Base-by-base conservation (phyloP, 75 land plant genomes). In the Cupressus sempervirens region DNA sequence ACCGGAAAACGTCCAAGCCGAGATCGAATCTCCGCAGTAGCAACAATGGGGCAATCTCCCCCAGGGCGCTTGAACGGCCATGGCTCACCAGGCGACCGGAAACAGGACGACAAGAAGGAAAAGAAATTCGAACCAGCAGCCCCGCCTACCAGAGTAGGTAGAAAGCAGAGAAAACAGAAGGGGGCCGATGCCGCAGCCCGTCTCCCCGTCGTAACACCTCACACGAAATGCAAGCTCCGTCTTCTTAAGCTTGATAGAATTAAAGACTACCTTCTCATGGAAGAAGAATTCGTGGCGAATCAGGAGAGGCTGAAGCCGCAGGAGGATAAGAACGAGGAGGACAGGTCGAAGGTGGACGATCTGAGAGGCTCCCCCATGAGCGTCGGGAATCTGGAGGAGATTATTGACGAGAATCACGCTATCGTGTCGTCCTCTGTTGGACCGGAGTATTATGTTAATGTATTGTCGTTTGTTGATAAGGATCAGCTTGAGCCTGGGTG, bases 401-500 rank as follows among this genome's bases (percentile, higher is more conserved):
- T 94, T 10, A 95, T 95, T 56, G 97, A 95, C 67, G 97, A 95
- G 92, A 95, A 93, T 84, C 97, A 95, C 62, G 97, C 96, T 18
- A 95, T 95, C 54, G 97, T 95, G 13, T 94, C 96, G 48, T 91
- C 93, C 13, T 95, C 96, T 10, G 96, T 95, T 4, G 97, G 97
- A 23, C 97, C 96, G 0, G 96, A 95, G 89, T 95, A 95, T 83
- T 95, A 95, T 86, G 97, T 95, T 45, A 88, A 93, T 43, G 93
- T 95, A 16, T 58, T 95, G 35, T 94, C 94, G 23, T 94, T 95
- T 84, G 97, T 95, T n/a, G 97, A 95, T 74, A 95, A 95, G 85
- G 97, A 94, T 56, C 98, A 96, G 89, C 90, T 96, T 23, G 96
- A 96, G 88, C 98, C 96, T 30, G 98, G 98, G 0, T 96, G 98